A percentile compares a stretch with the other conserved stretches of the same genome.
Conservation (phyloP, 2,329 filamentous ascomycete genomes). For the Xylariaceae sp. region DNA sequence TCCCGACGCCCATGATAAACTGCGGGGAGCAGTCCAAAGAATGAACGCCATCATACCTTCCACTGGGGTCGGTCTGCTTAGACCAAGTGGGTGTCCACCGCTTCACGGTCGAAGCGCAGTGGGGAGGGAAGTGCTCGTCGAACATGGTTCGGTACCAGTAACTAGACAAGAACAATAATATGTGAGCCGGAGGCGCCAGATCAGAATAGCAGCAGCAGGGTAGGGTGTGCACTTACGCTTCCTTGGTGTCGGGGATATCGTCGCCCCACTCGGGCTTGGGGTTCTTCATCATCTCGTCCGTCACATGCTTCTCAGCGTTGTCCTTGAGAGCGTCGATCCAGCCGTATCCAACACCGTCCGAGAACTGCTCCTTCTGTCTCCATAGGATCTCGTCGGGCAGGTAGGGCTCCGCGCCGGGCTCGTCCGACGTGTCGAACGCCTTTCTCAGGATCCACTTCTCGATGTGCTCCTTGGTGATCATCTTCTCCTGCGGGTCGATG, state of each 20-base stretch:
- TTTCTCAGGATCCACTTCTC: conserved; percentile 99
- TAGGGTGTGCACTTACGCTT: conserved; percentile 59
- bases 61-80: conserved; percentile 90
- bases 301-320: conserved; percentile 80
- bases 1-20: background rate
- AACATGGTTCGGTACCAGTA: conserved; percentile 99
- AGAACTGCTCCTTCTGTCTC: conserved; percentile 99
- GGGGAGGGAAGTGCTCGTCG: conserved; percentile 93
- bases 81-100: conserved; percentile 98
- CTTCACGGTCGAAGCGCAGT: conserved; percentile 89
- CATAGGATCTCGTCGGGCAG: conserved; percentile 95
- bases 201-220: too few relatives aligned
- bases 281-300: conserved; percentile 97
- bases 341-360: conserved; percentile 94
- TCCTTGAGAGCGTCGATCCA: conserved; percentile 99
- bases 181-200: too few relatives aligned
- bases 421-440: conserved; percentile 89
- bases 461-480: conserved; percentile 83
- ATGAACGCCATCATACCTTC: conserved; percentile 55
- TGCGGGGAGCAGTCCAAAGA: background rate
- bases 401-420: conserved; percentile 76
- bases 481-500: conserved; percentile 90
- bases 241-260: conserved; percentile 93
- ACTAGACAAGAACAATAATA: conserved; percentile 32
- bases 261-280: conserved; percentile 92